Base-by-base conservation (phyloP, 169 alveolate species). In the Eimeria sp. region DNA sequence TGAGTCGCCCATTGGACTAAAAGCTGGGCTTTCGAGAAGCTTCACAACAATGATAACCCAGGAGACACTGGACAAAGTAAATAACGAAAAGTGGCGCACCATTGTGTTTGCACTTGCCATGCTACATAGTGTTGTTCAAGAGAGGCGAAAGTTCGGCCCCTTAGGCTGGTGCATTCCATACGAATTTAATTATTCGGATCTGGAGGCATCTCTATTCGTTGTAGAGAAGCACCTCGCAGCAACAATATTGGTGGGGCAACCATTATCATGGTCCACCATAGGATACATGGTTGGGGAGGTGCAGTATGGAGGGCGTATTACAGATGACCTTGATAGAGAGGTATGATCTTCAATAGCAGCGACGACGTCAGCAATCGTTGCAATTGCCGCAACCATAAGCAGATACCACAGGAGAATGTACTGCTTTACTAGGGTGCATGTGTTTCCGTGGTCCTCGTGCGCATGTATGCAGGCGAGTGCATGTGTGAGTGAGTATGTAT, bases 131-230 rank as follows among this genome's bases (percentile, higher is more conserved):
- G 87, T 90, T 43, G 96, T 95, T 60, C 98, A 99, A 90, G 99
- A 99, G 98, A 97, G 99, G 95, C 97, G 99, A 90, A 99, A 99
- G 97, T 99, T 98, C 98, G 99, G 99, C 64, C 80, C 83, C 30
- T 78, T 99, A 52, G 99, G 99, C 66, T 99, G 99, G 99, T 99
- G 99, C 97, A 98, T 99, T 66, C 99, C 99, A 54, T 99, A 99
- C 95, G 99, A 99, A 97, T 99, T 98, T 98, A 99, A 99, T 97
- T 98, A 98, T 97, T 98, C 99, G 14, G 99, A 99, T 96, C 97
- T 99, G 74, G 99, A 99, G 96, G 99, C 99, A 20, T 98, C 99
- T 30, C 98, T 99, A 43, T 94, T 97, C 68, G 99, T 98, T 97
- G 97, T 99, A 83, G 99, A 99, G 95, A 98, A 98, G 97, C 99